A percentile compares a stretch with the other conserved stretches of the same genome.
Evolutionary conservation across 1,284 basidiomycete species (phyloP).

Genomic region (Pseudozyma pruni): DNA sequence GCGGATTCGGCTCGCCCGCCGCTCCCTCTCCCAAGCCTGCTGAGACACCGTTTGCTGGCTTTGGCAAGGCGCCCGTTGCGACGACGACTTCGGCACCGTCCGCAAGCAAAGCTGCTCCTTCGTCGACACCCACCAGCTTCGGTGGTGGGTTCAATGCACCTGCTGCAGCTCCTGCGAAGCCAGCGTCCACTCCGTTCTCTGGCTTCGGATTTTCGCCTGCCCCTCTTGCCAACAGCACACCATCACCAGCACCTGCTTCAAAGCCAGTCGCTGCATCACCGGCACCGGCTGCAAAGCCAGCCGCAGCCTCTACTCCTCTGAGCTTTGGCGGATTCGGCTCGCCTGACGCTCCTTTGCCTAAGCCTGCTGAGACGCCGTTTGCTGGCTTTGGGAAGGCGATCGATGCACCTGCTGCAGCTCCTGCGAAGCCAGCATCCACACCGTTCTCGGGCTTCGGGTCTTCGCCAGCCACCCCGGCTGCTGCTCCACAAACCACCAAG

Average conservation of each 20-base stretch:
- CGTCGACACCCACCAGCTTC: slow-evolving; percentile 7
- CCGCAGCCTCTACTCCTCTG: not conserved
- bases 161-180: slow-evolving; percentile 8
- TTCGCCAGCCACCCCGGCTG: not conserved
- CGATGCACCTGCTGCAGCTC: not conserved
- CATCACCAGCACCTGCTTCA: not conserved
- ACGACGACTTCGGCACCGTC: not conserved
- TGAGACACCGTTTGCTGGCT: slow-evolving; percentile 9
- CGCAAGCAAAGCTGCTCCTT: not conserved
- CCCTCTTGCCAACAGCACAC: too few species aligned
- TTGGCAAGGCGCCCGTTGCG: not conserved
- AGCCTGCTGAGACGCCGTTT: slow-evolving; percentile 8
- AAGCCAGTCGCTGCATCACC: slow-evolving; percentile 3
- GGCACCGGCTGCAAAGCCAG: not conserved
- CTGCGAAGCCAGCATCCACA: not conserved
- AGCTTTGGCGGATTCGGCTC: slow-evolving; percentile 4
- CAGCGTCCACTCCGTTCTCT: slow-evolving; percentile 9
- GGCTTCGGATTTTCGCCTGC: slow-evolving; percentile 11
- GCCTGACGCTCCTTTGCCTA: slow-evolving; percentile 7
- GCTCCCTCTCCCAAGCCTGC: slow-evolving; percentile 14
- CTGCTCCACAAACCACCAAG: slow-evolving; percentile 6
- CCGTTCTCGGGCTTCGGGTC: slow-evolving; percentile 9
- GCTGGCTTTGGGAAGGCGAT: slow-evolving; percentile 8
- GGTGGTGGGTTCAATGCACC: slow-evolving; percentile 5
- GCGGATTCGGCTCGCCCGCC: slow-evolving; percentile 1